A percentile compares a stretch with the other conserved stretches of the same genome.
Conservation (phyloP, 306 rosid genomes). For the Dryas octopetala region DNA sequence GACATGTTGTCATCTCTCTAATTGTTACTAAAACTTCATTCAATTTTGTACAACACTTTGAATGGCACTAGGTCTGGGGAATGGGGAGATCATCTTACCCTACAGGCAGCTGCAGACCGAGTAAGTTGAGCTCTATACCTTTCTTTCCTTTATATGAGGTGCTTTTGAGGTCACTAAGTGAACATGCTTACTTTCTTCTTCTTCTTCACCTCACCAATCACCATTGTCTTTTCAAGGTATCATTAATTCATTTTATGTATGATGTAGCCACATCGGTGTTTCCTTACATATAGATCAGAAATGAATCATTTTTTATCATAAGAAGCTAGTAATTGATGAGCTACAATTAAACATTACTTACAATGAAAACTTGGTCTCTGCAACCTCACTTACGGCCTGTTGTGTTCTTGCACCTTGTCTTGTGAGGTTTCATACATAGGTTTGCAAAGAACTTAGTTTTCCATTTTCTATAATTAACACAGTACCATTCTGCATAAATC, state of each 20-base stretch:
- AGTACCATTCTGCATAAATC: conserved; percentile 1
- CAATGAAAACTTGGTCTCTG: not conserved
- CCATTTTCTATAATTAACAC: not conserved
- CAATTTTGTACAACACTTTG: conserved; percentile 20
- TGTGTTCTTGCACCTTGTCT: not conserved
- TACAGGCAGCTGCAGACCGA: conserved; percentile 95
- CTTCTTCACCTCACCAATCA: not conserved
- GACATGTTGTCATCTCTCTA: conserved; percentile 22
- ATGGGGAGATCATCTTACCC: conserved; percentile 99
- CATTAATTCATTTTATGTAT: not conserved
- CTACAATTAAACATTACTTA: not conserved
- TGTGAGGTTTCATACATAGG: not conserved
- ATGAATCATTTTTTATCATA: not conserved
- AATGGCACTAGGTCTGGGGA: conserved; percentile 76
- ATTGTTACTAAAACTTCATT: conserved; percentile 34
- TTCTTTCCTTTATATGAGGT: not conserved
- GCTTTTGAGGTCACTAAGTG: not conserved
- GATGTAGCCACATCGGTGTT: not conserved
- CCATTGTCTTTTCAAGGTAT: not conserved
- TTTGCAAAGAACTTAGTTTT: not conserved
- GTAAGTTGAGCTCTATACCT: conserved; percentile 46
- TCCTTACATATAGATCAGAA: not conserved
- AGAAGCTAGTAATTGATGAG: not conserved
- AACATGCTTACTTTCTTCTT: not conserved
- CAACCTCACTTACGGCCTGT: not conserved